Evolutionary conservation across 2,329 filamentous ascomycete species (phyloP), one percentile per base, ranked within the genome.

Genomic region (Neonectria coccinea): DNA sequence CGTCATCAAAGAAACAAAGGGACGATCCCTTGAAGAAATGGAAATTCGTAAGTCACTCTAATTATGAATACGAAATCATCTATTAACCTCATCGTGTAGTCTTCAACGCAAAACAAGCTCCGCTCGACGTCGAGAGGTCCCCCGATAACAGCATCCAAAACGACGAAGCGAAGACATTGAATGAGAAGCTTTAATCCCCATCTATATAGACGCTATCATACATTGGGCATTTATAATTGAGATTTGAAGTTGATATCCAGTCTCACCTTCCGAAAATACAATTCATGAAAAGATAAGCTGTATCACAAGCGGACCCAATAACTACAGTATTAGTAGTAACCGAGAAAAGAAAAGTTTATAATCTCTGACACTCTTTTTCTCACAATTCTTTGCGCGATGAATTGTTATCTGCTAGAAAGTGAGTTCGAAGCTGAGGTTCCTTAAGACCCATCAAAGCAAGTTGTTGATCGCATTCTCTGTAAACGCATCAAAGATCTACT

Each of bases 1-100:
- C 42, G 74, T 83, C 47, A 74, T 84, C 66, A 80, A 78, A 55
- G 80, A 84, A 56, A 73, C 71, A 10, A 73, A 73, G 41, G 71
- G 71, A 2, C 44, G 65, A 5, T 73, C 72, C 10, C 67, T 74
- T 4, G 72, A 74, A 29, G 72, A 74, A 65, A 73, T 74, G 71
- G 71, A 74, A n/a, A 57, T 60, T 2, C 56, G 68, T 70, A 66
- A 59, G 68, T 60, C n/a, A 9, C n/a, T 12, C 9, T 12, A 1
- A 14, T 14, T 27, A n/a, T 22, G 6, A 2, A 2, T 5, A 29
- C 29, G n/a, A 11, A 20, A 51, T 2, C 4, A 9, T 12, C 6
- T 16, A 1, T 42, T 68, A 52, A 68, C 36, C 5, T 27, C 5
- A 20, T 11, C 12, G 2, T n/a, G 9, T 16, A 71, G 71, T 73